Conservation (phyloP, 768 basidiomycete species). For the Porpolomopsis calyptriformis region DNA sequence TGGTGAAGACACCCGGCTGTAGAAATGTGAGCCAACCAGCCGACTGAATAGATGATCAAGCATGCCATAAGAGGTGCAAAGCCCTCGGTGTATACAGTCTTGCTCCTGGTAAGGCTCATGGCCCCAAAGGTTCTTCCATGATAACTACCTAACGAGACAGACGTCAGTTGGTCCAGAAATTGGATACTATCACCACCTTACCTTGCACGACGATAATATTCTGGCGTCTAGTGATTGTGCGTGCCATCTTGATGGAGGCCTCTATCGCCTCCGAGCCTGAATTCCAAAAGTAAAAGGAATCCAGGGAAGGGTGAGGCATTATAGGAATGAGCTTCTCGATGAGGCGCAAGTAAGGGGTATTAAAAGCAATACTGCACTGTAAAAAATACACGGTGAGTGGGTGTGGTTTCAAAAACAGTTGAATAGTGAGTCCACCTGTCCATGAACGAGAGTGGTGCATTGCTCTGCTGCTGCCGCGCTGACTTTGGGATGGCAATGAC, state of each 20-base stretch:
- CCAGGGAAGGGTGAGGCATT: slow-evolving; percentile 85
- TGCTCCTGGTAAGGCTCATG: slow-evolving; percentile 89
- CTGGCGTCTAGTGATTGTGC: slow-evolving; percentile 65
- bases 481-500: slow-evolving; percentile 81
- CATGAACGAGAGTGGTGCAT: slow-evolving; percentile 70
- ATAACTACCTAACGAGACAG: slow-evolving; percentile 45
- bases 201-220: slow-evolving; percentile 92
- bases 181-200: slow-evolving; percentile 8
- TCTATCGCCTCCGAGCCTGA: slow-evolving; percentile 93
- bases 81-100: slow-evolving; percentile 81
- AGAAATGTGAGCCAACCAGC: slow-evolving; percentile 3
- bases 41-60: slow-evolving; percentile 5
- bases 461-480: slow-evolving; percentile 86
- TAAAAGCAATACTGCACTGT: slow-evolving; percentile 86
- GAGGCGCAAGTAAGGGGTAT: slow-evolving; percentile 76
- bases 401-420: neutral
- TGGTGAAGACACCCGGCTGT: slow-evolving; percentile 74
- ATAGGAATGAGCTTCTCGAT: slow-evolving; percentile 75
- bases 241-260: slow-evolving; percentile 80
- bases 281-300: slow-evolving; percentile 97
- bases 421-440: slow-evolving; percentile 40
- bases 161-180: neutral
- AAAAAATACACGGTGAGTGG: neutral
- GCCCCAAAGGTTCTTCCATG: slow-evolving; percentile 92
- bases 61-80: slow-evolving; percentile 74